These are phyloP conservation scores for Xylaria multiplex DNA, from an alignment of 2,329 filamentous ascomycete genomes.

Conservation along the genomic window DNA sequence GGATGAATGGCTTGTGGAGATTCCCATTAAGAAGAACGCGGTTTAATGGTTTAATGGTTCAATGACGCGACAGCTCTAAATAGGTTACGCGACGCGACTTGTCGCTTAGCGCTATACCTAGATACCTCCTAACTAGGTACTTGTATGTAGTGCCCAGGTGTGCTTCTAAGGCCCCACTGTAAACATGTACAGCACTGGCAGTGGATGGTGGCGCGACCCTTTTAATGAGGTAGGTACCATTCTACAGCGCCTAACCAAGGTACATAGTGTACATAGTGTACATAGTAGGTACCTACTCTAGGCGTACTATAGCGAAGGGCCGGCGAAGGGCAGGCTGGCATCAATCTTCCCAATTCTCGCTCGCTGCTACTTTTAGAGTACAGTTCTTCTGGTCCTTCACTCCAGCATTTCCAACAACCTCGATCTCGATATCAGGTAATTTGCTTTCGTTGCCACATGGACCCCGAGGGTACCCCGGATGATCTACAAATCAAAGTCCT, in stretches of 20 bases:
- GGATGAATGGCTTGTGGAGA: conserved; percentile 3
- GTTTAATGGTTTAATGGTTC: not conserved
- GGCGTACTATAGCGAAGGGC: not conserved
- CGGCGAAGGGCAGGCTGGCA: too few relatives aligned
- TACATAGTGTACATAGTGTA: too few relatives aligned
- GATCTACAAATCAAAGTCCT: conserved; percentile 57
- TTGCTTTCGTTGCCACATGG: conserved; percentile 43
- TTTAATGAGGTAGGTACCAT: too few relatives aligned
- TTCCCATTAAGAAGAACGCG: conserved; percentile 11
- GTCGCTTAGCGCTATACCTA: not conserved
- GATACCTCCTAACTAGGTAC: not conserved
- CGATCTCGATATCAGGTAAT: not conserved
- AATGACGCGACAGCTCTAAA: conserved; percentile 4
- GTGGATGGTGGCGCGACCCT: not conserved
- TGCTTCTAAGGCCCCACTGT: too few relatives aligned
- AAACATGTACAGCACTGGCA: too few relatives aligned
- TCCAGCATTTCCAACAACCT: conserved; percentile 10
- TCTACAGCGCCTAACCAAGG: too few relatives aligned
- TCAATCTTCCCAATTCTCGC: too few relatives aligned
- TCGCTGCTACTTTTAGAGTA: too few relatives aligned
- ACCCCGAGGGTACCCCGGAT: conserved; percentile 40
- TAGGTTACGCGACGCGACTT: conserved; percentile 8
- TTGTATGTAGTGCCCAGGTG: too few relatives aligned
- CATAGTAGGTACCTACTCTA: too few relatives aligned
- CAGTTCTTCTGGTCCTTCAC: not conserved